Evolutionary conservation across 164 flowering plant species (phyloP), one percentile per base, ranked within the genome.

Genomic region (Nymphaea colorata): DNA sequence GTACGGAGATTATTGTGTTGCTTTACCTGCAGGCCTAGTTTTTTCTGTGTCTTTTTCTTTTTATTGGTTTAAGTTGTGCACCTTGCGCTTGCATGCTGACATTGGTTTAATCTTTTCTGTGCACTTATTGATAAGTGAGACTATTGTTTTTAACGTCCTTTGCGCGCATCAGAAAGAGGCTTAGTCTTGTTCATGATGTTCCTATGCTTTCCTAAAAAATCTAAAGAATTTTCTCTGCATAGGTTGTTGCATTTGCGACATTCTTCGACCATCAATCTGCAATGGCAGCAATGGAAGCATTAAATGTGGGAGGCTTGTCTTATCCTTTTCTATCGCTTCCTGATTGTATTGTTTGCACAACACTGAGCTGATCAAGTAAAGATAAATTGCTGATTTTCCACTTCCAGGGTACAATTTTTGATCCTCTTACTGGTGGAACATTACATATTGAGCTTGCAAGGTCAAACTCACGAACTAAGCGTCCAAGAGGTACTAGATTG

Each of bases 221-320:
- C 41, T 8, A 4, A 4, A 41, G 36, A 6, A 15, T 66, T 61
- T 7, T 51, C 67, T 62, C 8, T 16, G 64, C 73, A 74, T 86
- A 88, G 98, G 98, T 87, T 73, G 98, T 93, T 67, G 98, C 93
- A 43, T 93, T 87, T 79, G 98, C 91, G 5, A 87, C 93, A 16
- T 93, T 93, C 75, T 75, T 77, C 65, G 79, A 87, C 69, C 95
- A 90, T 73, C 91, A 80, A 61, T 70, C 91, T 4, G 96, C 98
- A 53, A 71, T 86, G 64, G 83, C 83, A 36, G 88, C 92, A 36
- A 68, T 90, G 69, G 85, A 84, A 25, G 61, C 84, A 12, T 76
- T 93, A 68, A 82, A 90, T 78, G 96, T 88, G 72, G 85, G 93
- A 25, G 43, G 43, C 43, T 14, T 53, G 8, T 12, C 41, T 17